Conservation (phyloP, 208 protist genomes). For the Crithidia thermophila region DNA sequence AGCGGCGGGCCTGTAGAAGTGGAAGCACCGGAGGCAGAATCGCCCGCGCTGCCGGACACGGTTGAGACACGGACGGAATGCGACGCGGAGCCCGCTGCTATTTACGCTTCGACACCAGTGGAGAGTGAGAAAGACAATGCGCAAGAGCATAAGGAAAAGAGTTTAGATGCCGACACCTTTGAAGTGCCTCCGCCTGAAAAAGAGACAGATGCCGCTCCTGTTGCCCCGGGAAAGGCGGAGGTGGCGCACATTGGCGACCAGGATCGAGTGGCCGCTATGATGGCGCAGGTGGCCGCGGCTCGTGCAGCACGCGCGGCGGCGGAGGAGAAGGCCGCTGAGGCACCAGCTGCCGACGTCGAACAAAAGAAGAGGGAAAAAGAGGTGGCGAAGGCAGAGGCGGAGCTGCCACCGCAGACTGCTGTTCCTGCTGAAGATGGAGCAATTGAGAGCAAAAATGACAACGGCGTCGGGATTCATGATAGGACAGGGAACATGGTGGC, state of each 20-base stretch:
- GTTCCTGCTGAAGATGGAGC: too few species aligned
- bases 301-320: slow-evolving; percentile 34
- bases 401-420: too few species aligned
- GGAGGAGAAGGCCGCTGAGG: slow-evolving; percentile 36
- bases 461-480: too few species aligned
- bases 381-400: not conserved
- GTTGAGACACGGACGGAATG: too few species aligned
- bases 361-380: slow-evolving; percentile 2
- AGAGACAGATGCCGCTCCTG: not conserved
- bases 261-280: slow-evolving; percentile 36
- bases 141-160: too few species aligned
- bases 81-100: too few species aligned
- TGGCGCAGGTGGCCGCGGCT: slow-evolving; percentile 59
- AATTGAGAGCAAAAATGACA: too few species aligned
- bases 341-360: slow-evolving; percentile 4
- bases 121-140: too few species aligned
- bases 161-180: too few species aligned
- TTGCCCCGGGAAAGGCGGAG: slow-evolving; percentile 6
- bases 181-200: too few species aligned
- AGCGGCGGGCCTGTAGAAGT: not conserved
- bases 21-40: not conserved
- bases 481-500: too few species aligned
- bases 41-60: not conserved
- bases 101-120: too few species aligned
- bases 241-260: slow-evolving; percentile 33